Base-by-base conservation (phyloP, 1,284 basidiomycete species). In the Porogramme epimiltina region DNA sequence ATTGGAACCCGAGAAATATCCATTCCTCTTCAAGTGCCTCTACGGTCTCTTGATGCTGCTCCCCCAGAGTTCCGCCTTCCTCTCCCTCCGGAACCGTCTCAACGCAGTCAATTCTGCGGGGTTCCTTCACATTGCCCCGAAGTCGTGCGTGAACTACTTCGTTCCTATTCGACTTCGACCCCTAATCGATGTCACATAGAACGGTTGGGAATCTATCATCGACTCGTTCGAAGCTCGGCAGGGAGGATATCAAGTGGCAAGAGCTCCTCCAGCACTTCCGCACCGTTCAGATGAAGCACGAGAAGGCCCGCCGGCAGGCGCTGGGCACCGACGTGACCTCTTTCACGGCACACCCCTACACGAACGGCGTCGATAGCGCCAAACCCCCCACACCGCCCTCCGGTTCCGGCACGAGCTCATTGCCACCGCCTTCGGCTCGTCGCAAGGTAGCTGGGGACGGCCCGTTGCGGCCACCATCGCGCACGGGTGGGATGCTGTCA, bases 21-120 rank as follows among this genome's bases (percentile, higher is more conserved):
- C 97, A 0, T 93, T 93, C 72, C 78, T 99, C 20, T 95, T 96
- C 80, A 99, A 99, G 70, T 98, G 95, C 62, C 78, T 99, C 6
- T 99, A 99, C 67, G 97, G 97, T 1, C 78, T 99, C 13, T 77
- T 99, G 58, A 99, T 99, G 97, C 79, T 99, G 49, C 75, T 99
- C 9, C 97, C 97, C 0, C 97, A 99, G 74, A 97, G 93, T 66
- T 90, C 90, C 36, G 97, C 97, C 0, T 99, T 99, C 66, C 86
- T 95, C 5, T 98, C 96, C 1, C 78, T 99, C 16, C 83, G 96
- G 33, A 98, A 98, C 69, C 85, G 97, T 31, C 73, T 99, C 31
- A 95, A 91, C 59, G 95, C 95, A 2, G 94, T 99, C 40, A 96
- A 96, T 68, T 93, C 95, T 1, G 85, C 95, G 10, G 96, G 97